phyloP scores from a whole-genome alignment of 2,329 filamentous ascomycete genomes.

The Aspergillus spinulosporus region DNA sequence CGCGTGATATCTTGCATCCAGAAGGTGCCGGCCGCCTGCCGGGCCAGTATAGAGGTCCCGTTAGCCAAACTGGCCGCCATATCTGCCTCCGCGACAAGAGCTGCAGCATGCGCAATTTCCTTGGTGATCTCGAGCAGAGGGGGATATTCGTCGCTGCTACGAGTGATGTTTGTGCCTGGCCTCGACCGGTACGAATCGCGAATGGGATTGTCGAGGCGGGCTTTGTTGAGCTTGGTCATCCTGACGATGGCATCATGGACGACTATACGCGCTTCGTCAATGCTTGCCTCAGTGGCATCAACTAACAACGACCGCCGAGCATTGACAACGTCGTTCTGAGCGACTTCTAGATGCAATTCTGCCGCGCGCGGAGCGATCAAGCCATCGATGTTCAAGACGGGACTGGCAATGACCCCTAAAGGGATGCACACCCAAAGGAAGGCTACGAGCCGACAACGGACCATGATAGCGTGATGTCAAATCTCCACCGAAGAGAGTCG shows the following conservation, averaged over 20 bases:
- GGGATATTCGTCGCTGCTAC: background rate
- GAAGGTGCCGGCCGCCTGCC: conserved; percentile 9
- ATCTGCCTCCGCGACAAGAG: conserved; percentile 15
- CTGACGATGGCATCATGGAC: conserved; percentile 10
- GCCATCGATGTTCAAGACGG: background rate
- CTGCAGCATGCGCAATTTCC: conserved; percentile 12
- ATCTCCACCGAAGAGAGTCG: background rate
- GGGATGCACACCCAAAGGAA: background rate
- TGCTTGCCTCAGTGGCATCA: background rate
- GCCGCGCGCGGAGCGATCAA: background rate
- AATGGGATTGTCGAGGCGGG: conserved; percentile 11
- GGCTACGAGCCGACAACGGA: background rate
- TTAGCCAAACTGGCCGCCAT: background rate
- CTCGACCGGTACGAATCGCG: conserved; percentile 2
- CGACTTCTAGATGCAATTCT: background rate
- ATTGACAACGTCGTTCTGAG: background rate
- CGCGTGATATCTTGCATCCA: conserved; percentile 17
- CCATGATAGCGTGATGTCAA: background rate
- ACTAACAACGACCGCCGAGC: background rate
- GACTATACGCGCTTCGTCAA: conserved; percentile 11
- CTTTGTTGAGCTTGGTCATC: conserved; percentile 18
- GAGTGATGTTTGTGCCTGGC: background rate
- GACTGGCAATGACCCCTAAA: background rate
- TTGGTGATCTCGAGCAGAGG: conserved; percentile 14
- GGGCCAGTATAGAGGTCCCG: background rate